phyloP scores from a whole-genome alignment of 2,329 filamentous ascomycete genomes.

The Tolypocladium album region DNA sequence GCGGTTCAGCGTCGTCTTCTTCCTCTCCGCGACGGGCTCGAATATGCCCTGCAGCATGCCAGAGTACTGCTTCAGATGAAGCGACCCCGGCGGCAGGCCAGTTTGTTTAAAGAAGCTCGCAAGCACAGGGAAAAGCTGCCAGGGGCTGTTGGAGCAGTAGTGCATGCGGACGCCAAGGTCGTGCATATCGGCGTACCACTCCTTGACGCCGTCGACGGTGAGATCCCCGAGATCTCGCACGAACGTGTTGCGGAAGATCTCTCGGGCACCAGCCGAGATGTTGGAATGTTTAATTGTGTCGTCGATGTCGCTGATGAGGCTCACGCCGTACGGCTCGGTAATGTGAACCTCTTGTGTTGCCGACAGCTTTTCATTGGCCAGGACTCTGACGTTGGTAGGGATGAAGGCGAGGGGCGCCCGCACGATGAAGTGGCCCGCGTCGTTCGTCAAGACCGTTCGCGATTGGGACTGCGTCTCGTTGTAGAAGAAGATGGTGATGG shows the following conservation, averaged over 20 bases:
- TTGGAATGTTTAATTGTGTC: constrained; percentile 96
- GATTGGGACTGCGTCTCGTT: constrained; percentile 76
- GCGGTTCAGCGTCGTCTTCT: constrained; percentile 76
- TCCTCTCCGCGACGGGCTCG: constrained; percentile 90
- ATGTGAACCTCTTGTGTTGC: constrained; percentile 68
- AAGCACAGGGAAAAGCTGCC: constrained; percentile 90
- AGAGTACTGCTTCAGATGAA: constrained; percentile 92
- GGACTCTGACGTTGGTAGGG: constrained; percentile 77
- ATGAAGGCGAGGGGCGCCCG: constrained; percentile 79
- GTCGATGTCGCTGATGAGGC: constrained; percentile 93
- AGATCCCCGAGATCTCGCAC: constrained; percentile 74
- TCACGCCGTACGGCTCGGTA: constrained; percentile 70
- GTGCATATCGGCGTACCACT: constrained; percentile 77
- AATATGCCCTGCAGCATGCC: constrained; percentile 98
- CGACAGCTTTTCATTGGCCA: constrained; percentile 78
- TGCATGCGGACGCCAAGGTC: constrained; percentile 79
- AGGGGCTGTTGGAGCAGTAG: constrained; percentile 98
- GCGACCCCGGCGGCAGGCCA: constrained; percentile 74
- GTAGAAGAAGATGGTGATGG: constrained; percentile 92
- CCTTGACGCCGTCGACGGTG: constrained; percentile 73
- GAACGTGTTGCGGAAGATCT: constrained; percentile 95
- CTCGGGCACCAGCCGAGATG: constrained; percentile 74
- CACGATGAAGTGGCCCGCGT: constrained; percentile 77
- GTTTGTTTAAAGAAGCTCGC: constrained; percentile 74
- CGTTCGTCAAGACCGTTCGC: constrained; percentile 73